Percentiles rank a stretch among this genome's conserved stretches.
Conservation (phyloP, 2,329 filamentous ascomycete species). For the Fragosphaeria purpurea region DNA sequence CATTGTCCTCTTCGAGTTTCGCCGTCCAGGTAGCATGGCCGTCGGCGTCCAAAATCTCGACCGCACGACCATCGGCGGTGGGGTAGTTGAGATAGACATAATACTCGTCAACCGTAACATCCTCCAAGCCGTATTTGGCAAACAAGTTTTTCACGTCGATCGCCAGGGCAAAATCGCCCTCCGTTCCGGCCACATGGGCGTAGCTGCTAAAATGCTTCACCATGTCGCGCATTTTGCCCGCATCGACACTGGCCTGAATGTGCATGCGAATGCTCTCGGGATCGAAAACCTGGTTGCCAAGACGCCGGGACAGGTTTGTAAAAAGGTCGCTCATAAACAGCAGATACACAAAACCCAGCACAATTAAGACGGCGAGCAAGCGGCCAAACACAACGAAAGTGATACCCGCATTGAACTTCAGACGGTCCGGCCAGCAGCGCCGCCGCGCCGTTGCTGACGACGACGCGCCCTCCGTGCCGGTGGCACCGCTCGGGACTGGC, state of each 20-base stretch:
- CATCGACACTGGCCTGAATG: slow-evolving; percentile 63
- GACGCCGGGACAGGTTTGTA: slow-evolving; percentile 49
- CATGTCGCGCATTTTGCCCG: slow-evolving; percentile 58
- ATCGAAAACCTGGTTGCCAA: slow-evolving; percentile 65
- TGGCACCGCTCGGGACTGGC: not conserved
- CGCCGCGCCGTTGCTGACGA: not conserved
- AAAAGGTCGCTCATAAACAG: slow-evolving; percentile 82
- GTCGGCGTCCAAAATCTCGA: slow-evolving; percentile 67
- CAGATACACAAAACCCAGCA: slow-evolving; percentile 70
- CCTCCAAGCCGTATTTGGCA: slow-evolving; percentile 59
- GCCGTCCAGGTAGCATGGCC: slow-evolving; percentile 62
- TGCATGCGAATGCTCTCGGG: slow-evolving; percentile 71
- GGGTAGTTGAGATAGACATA: slow-evolving; percentile 92
- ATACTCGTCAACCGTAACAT: slow-evolving; percentile 67
- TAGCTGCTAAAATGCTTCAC: slow-evolving; percentile 70
- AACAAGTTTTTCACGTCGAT: slow-evolving; percentile 78
- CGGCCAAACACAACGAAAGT: slow-evolving; percentile 58
- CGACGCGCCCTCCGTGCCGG: not conserved
- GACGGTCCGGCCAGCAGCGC: slow-evolving; percentile 14
- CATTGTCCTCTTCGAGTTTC: slow-evolving; percentile 69
- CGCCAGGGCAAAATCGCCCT: slow-evolving; percentile 80
- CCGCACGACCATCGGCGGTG: slow-evolving; percentile 60
- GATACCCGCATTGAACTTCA: slow-evolving; percentile 31
- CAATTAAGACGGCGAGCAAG: slow-evolving; percentile 62
- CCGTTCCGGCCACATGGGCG: slow-evolving; percentile 87